These are phyloP conservation scores for Plasmodium knowlesi DNA, from an alignment of 169 alveolate species.

Conservation along the genomic window DNA sequence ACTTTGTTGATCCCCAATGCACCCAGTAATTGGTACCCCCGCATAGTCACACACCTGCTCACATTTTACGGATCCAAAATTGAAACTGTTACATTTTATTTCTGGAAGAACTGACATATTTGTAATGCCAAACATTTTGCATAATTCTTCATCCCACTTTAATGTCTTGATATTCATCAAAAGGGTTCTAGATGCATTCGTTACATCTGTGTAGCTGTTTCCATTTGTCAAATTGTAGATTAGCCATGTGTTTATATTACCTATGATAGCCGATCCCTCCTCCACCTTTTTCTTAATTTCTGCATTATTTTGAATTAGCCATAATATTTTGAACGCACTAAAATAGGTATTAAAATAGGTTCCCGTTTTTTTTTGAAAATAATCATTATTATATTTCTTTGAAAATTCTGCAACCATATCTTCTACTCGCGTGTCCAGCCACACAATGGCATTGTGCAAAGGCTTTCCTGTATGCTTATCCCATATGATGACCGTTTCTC, in stretches of 20 bases:
- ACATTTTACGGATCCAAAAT: conserved; percentile 79
- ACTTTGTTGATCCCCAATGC: conserved; percentile 94
- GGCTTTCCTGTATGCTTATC: conserved; percentile 90
- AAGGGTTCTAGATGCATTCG: conserved; percentile 95
- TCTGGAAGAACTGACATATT: conserved; percentile 78
- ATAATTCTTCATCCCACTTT: conserved; percentile 90
- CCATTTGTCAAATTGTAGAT: conserved; percentile 86
- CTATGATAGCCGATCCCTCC: conserved; percentile 84
- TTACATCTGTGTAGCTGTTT: conserved; percentile 90
- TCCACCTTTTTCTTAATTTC: conserved; percentile 78
- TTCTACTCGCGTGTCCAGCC: conserved; percentile 93
- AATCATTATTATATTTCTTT: conserved; percentile 77
- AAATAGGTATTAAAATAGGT: conserved; percentile 92
- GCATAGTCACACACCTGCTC: conserved; percentile 75
- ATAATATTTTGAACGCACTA: conserved; percentile 84
- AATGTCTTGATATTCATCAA: conserved; percentile 90
- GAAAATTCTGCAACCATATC: conserved; percentile 81
- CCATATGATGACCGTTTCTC: conserved; percentile 92
- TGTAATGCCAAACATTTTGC: conserved; percentile 81
- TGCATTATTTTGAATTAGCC: conserved; percentile 88
- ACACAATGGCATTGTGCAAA: conserved; percentile 93
- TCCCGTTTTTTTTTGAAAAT: conserved; percentile 90
- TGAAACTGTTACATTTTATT: conserved; percentile 80
- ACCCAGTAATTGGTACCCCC: conserved; percentile 91
- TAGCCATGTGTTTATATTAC: conserved; percentile 92